A percentile compares a stretch with the other conserved stretches of the same genome.
Evolutionary conservation across 768 basidiomycete species (phyloP).

Genomic region (Candolleomyces efflorescens): DNA sequence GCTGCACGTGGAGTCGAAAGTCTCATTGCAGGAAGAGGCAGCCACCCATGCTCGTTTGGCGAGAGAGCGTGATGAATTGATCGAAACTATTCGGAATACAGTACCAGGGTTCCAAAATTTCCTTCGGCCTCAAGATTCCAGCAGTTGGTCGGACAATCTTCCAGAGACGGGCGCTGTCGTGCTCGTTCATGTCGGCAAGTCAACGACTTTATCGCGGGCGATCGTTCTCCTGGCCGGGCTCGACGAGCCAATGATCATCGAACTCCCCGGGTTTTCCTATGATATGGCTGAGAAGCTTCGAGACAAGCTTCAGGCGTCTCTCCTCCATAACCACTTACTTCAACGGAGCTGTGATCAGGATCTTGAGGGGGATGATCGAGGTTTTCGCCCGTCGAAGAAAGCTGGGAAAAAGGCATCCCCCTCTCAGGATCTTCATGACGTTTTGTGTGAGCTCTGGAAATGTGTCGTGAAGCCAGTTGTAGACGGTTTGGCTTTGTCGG

Average conservation of each 20-base stretch:
- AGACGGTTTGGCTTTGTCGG: not conserved
- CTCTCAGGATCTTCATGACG: no score
- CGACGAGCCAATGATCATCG: slow-evolving; percentile 10
- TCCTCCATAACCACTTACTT: not conserved
- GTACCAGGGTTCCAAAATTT: slow-evolving; percentile 1
- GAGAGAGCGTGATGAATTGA: not conserved
- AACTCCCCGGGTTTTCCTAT: slow-evolving; percentile 1
- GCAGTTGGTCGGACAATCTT: not conserved
- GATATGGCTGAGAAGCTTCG: not conserved
- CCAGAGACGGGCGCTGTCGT: slow-evolving; percentile 6
- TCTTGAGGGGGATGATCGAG: not conserved
- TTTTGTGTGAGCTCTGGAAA: not conserved
- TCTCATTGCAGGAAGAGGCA: not conserved
- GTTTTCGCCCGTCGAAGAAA: not conserved
- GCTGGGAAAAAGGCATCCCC: not conserved
- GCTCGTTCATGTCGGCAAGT: slow-evolving; percentile 7
- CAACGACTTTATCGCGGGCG: slow-evolving; percentile 15
- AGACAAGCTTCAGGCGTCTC: not conserved
- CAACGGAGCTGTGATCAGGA: not conserved
- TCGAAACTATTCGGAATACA: not conserved
- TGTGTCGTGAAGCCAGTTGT: slow-evolving; percentile 4
- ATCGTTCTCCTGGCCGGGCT: slow-evolving; percentile 10
- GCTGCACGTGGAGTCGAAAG: not conserved
- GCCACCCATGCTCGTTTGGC: not conserved
- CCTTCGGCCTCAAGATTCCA: not conserved